phyloP scores from a whole-genome alignment of 345 rosid species.

The Zanthoxylum bungeanum region DNA sequence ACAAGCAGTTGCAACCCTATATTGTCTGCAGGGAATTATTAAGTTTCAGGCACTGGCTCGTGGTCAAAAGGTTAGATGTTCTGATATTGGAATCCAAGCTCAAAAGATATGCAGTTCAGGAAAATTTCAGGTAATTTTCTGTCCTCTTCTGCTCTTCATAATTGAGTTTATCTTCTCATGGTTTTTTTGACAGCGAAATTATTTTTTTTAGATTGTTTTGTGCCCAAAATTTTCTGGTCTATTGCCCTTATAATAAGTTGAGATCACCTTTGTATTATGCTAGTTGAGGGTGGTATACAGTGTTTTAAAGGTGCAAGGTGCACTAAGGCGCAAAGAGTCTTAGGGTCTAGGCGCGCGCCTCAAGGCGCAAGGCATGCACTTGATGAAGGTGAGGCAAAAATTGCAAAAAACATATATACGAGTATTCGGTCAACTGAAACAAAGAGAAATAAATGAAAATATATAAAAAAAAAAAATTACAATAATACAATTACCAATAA shows the following conservation, averaged over 20 bases:
- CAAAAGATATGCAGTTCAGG: constrained; percentile 30
- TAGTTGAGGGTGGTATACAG: no score
- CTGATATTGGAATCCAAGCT: constrained; percentile 30
- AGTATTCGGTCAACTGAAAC: no score
- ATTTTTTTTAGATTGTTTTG: neutral
- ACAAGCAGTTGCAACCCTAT: constrained; percentile 78
- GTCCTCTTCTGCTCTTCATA: neutral
- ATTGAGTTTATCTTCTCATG: neutral
- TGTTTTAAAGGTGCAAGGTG: no score
- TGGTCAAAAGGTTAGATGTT: constrained; percentile 47
- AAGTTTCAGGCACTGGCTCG: constrained; percentile 68
- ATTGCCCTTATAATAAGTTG: neutral
- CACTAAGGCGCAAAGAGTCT: no score
- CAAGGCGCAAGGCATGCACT: no score
- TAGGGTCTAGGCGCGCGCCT: no score
- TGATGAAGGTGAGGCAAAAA: no score
- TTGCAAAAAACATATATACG: no score
- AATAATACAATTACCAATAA: no score
- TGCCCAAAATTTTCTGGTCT: neutral
- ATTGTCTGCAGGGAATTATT: constrained; percentile 54
- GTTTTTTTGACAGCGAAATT: neutral
- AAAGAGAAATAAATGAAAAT: no score
- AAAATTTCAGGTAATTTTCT: constrained; percentile 34
- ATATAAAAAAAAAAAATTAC: no score
- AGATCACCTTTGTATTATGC: no score